These are phyloP conservation scores for Schoenoplectus triqueter DNA, from an alignment of 202 grass and related monocot genomes.

Conservation along the genomic window DNA sequence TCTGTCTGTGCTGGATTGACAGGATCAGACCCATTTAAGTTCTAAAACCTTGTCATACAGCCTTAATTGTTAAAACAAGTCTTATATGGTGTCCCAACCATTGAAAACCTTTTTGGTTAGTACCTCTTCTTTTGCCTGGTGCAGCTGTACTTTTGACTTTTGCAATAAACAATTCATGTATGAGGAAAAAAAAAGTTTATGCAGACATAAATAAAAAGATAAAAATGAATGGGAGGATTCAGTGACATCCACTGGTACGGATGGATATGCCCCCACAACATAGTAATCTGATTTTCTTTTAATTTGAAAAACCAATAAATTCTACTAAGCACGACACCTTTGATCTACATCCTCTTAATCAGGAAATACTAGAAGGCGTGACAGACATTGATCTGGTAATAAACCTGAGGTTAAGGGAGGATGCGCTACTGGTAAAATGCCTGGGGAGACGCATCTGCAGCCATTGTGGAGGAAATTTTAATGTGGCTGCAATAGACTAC, in stretches of 20 bases:
- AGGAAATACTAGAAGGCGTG: slow-evolving; percentile 96
- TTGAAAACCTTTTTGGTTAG: too few species aligned
- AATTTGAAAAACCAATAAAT: slow-evolving; percentile 8
- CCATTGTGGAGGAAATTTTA: slow-evolving; percentile 88
- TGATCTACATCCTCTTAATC: slow-evolving; percentile 30
- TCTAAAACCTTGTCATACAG: neutral
- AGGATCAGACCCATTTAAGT: neutral
- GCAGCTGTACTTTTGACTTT: neutral
- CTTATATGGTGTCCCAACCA: neutral
- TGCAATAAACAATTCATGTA: neutral
- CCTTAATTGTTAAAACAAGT: neutral
- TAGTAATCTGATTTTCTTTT: slow-evolving; percentile 5
- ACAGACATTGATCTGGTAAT: slow-evolving; percentile 91
- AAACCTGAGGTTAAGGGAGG: slow-evolving; percentile 84
- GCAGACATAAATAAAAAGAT: neutral
- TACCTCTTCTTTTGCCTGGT: neutral
- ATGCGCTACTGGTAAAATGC: slow-evolving; percentile 78
- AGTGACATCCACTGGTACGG: too few species aligned
- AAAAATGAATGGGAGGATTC: neutral
- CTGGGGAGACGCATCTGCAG: slow-evolving; percentile 93
- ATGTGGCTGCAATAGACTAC: slow-evolving; percentile 85
- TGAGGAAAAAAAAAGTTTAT: neutral
- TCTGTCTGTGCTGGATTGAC: neutral
- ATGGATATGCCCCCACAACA: neutral
- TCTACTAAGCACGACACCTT: neutral